phyloP scores from a whole-genome alignment of 2,329 filamentous ascomycete species.

The Periconia sp. region DNA sequence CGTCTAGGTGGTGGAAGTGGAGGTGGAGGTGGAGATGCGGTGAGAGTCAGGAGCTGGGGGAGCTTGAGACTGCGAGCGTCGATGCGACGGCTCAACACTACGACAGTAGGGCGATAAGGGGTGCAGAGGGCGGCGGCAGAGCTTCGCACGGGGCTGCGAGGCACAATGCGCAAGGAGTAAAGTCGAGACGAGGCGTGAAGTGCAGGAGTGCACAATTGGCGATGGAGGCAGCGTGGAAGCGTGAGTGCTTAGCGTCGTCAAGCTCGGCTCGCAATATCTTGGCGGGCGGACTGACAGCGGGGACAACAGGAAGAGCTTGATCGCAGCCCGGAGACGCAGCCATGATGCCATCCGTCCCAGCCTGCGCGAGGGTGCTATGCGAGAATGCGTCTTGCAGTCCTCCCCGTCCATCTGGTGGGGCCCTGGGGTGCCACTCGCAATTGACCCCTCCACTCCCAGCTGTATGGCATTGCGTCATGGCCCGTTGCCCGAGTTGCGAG shows the following conservation, averaged over 20 bases:
- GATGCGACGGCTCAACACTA: slow-evolving; percentile 29
- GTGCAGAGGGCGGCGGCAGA: slow-evolving; percentile 15
- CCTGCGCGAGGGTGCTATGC: no score
- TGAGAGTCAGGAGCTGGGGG: slow-evolving; percentile 31
- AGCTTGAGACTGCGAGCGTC: slow-evolving; percentile 26
- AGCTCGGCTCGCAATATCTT: slow-evolving; percentile 8
- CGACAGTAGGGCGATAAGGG: slow-evolving; percentile 19
- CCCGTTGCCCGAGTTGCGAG: not conserved
- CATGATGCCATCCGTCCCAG: slow-evolving; percentile 1
- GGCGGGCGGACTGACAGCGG: slow-evolving; percentile 4
- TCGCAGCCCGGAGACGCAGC: no score
- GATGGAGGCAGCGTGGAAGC: slow-evolving; percentile 27
- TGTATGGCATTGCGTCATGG: not conserved
- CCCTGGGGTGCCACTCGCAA: no score
- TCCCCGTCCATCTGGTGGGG: no score
- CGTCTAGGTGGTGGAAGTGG: slow-evolving; percentile 23
- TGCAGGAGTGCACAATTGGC: slow-evolving; percentile 20
- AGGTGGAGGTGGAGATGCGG: slow-evolving; percentile 28
- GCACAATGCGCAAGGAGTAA: slow-evolving; percentile 14
- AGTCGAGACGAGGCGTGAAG: slow-evolving; percentile 7
- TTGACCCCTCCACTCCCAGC: not conserved
- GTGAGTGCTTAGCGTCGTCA: slow-evolving; percentile 10
- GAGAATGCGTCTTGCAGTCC: no score
- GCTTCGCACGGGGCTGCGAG: slow-evolving; percentile 19
- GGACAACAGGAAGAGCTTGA: no score